Percentiles rank a stretch among this genome's conserved stretches.
Evolutionary conservation across 805 yeast species (phyloP).

Genomic region (Cyberlindnera galapagoensis): DNA sequence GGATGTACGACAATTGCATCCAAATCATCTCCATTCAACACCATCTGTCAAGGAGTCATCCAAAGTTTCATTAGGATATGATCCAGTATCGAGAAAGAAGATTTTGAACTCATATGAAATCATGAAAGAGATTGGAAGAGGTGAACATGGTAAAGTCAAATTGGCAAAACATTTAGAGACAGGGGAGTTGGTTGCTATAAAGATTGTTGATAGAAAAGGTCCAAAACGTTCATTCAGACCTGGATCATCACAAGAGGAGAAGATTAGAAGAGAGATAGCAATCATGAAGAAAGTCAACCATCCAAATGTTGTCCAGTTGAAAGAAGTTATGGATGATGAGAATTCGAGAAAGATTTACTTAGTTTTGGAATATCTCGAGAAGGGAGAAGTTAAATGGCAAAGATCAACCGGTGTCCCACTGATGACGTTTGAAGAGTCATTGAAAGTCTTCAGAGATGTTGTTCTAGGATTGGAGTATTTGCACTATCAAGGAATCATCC

Average conservation of each 20-base stretch:
- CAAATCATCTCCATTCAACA: conserved; percentile 23
- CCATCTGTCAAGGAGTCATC: conserved; percentile 74
- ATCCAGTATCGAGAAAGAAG: conserved; percentile 77
- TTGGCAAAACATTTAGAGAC: conserved; percentile 69
- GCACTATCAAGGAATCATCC: conserved; percentile 86
- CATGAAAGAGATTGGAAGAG: conserved; percentile 79
- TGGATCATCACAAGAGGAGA: conserved; percentile 53
- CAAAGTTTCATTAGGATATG: conserved; percentile 75
- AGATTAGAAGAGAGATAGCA: conserved; percentile 80
- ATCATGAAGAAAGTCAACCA: conserved; percentile 90
- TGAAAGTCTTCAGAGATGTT: conserved; percentile 75
- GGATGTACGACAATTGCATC: conserved; percentile 17
- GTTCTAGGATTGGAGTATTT: conserved; percentile 83
- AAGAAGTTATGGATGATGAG: conserved; percentile 84
- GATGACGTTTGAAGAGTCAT: conserved; percentile 57
- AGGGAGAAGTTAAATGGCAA: conserved; percentile 90
- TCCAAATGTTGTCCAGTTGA: conserved; percentile 83
- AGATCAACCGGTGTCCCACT: conserved; percentile 52
- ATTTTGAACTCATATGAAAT: conserved; percentile 87
- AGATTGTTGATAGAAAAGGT: conserved; percentile 76
- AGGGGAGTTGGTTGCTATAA: conserved; percentile 78
- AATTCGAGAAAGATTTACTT: conserved; percentile 79
- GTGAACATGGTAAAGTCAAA: conserved; percentile 99
- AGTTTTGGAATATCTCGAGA: conserved; percentile 83
- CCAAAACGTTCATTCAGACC: conserved; percentile 33